A percentile compares a stretch with the other conserved stretches of the same genome.
These are phyloP conservation scores for Nissolia schottii DNA, from an alignment of 306 rosid genomes.

Conservation along the genomic window DNA sequence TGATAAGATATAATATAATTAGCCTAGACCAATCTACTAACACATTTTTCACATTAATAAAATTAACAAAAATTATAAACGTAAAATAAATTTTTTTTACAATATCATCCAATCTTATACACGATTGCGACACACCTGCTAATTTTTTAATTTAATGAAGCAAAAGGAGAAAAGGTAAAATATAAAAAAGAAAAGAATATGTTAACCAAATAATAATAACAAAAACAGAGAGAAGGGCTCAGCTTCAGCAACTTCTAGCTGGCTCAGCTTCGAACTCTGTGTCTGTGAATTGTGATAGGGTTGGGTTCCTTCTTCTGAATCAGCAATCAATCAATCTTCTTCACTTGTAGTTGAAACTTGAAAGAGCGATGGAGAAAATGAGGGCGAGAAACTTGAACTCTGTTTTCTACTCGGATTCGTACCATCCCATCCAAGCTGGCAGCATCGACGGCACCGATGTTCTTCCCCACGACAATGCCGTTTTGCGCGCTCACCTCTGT, in stretches of 20 bases:
- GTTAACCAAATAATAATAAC: background rate
- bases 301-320: background rate
- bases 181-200: too few species aligned
- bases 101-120: too few species aligned
- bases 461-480: slow-evolving; percentile 80
- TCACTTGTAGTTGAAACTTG: too few species aligned
- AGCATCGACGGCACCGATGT: slow-evolving; percentile 90
- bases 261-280: background rate
- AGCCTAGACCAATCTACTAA: background rate
- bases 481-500: slow-evolving; percentile 74
- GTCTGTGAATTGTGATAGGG: background rate
- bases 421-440: slow-evolving; percentile 91
- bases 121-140: too few species aligned
- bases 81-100: too few species aligned
- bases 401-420: slow-evolving; percentile 71
- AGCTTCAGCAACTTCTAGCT: background rate
- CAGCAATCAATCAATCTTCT: background rate
- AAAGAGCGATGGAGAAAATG: background rate
- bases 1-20: too few species aligned
- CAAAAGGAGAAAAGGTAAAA: too few species aligned
- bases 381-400: slow-evolving; percentile 36
- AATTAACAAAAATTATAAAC: too few species aligned
- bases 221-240: too few species aligned
- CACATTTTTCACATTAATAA: background rate
- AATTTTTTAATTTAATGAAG: too few species aligned